Conservation (phyloP, 208 protist genomes). For the Dictyostelium gargantuum region DNA sequence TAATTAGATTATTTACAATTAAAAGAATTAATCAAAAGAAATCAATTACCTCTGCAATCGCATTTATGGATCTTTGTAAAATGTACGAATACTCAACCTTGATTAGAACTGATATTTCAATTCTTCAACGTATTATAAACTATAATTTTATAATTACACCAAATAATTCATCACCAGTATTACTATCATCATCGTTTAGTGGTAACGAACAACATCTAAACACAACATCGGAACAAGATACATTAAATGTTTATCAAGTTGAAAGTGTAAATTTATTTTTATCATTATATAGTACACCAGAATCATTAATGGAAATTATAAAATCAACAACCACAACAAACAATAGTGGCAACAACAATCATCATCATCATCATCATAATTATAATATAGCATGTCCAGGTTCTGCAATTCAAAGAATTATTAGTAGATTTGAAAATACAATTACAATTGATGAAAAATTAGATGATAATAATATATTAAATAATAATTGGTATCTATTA, state of each 20-base stretch:
- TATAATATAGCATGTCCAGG: background rate
- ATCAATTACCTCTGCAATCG: background rate
- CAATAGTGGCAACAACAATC: background rate
- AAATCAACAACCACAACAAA: background rate
- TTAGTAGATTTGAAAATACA: slow-evolving; percentile 1
- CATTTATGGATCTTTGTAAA: slow-evolving; percentile 8
- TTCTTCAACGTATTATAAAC: background rate
- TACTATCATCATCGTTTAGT: background rate
- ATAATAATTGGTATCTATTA: slow-evolving; percentile 24
- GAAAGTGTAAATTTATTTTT: slow-evolving; percentile 24
- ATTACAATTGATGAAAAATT: background rate
- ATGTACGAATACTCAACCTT: background rate
- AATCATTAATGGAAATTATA: background rate
- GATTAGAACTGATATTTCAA: background rate
- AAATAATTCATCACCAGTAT: background rate
- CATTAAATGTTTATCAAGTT: background rate
- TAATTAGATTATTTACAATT: slow-evolving; percentile 18
- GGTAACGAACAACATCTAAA: background rate
- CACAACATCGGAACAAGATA: background rate
- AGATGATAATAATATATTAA: background rate
- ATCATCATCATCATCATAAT: background rate
- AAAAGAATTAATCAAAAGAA: background rate
- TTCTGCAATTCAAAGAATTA: slow-evolving; percentile 13
- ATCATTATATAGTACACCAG: slow-evolving; percentile 5
- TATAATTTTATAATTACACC: background rate